Evolutionary conservation across 2,329 filamentous ascomycete species (phyloP).

Genomic region (Diaporthe vaccinii): DNA sequence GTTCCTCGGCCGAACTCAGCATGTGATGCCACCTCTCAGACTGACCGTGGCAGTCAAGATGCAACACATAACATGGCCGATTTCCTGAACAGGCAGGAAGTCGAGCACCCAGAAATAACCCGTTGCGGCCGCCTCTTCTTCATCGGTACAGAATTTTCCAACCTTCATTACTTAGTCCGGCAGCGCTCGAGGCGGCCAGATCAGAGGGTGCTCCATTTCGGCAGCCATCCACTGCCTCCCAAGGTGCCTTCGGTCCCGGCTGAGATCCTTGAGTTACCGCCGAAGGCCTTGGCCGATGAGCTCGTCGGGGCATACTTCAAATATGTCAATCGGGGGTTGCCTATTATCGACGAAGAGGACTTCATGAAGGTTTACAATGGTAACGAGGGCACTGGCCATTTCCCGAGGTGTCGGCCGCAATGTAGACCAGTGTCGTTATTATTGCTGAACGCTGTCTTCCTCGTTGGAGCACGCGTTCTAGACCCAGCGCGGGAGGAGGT

Average conservation of each 20-base stretch:
- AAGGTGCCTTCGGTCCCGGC: not conserved
- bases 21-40: not conserved
- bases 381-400: not conserved
- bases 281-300: not conserved
- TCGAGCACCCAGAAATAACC: constrained; percentile 2
- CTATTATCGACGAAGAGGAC: constrained; percentile 3
- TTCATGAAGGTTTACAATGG: constrained; percentile 7
- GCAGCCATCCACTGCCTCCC: not conserved
- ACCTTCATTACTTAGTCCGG: constrained; percentile 1
- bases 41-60: constrained; percentile 1
- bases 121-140: constrained; percentile 12
- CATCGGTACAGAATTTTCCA: constrained; percentile 8
- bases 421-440: constrained; percentile 1
- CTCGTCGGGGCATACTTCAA: not conserved
- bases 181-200: not conserved
- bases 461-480: not conserved
- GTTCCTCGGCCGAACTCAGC: not conserved
- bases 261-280: not conserved
- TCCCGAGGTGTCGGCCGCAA: constrained; percentile 3
- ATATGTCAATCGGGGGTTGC: not conserved
- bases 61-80: constrained; percentile 6
- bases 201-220: constrained; percentile 1
- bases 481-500: not conserved
- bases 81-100: not conserved
- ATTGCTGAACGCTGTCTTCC: constrained; percentile 4